Evolutionary conservation across 2,329 filamentous ascomycete species (phyloP).

Genomic region (Verticillium nonalfalfae): DNA sequence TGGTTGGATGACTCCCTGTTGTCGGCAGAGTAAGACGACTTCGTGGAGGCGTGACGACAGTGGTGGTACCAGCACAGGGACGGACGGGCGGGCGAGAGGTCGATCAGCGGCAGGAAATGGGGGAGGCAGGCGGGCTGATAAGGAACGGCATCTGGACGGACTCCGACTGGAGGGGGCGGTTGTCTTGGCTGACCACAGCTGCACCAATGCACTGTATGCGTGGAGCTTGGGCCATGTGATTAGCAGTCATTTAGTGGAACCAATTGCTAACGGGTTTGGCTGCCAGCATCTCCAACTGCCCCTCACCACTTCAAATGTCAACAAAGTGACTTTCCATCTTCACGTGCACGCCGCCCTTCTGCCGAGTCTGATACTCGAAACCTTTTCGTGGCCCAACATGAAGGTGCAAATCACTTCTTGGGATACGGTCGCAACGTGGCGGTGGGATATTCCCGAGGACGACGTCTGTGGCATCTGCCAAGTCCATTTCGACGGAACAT

Average conservation of each 20-base stretch:
- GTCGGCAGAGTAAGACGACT: neutral
- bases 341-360: neutral
- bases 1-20: neutral
- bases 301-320: neutral
- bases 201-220: conserved; percentile 6
- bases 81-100: neutral
- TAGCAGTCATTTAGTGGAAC: neutral
- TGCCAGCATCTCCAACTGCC: neutral
- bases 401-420: conserved; percentile 93
- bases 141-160: neutral
- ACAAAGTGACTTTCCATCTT: neutral
- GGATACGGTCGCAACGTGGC: conserved; percentile 93
- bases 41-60: neutral
- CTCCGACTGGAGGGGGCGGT: neutral
- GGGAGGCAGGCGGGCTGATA: neutral
- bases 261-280: neutral
- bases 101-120: neutral
- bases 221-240: conserved; percentile 17
- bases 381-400: conserved; percentile 46
- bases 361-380: neutral
- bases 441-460: conserved; percentile 95
- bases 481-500: conserved; percentile 95
- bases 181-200: neutral
- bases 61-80: neutral
- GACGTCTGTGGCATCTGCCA: conserved; percentile 98